Evolutionary conservation across 129 eudicot species (phyloP).

Genomic region (Solidago caesia): DNA sequence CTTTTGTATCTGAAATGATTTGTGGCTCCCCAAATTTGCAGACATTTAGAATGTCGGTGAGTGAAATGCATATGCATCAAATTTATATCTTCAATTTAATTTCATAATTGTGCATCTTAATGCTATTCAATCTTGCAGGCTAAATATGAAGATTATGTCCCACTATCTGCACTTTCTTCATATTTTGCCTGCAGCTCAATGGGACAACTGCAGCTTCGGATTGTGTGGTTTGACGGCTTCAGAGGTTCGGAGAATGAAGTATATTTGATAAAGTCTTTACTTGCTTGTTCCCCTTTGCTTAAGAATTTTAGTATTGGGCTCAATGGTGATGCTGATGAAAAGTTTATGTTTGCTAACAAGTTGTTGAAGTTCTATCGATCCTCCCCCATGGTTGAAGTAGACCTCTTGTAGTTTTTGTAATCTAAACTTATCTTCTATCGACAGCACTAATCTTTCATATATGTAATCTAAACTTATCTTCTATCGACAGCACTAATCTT

Average conservation of each 20-base stretch:
- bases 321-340: no score
- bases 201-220: not conserved
- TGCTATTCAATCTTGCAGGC: not conserved
- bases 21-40: conserved; percentile 5
- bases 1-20: not conserved
- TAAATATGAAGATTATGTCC: not conserved
- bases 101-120: not conserved
- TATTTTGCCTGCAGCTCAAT: not conserved
- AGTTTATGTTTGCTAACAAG: no score
- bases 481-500: no score
- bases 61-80: not conserved
- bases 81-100: not conserved
- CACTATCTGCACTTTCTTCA: not conserved
- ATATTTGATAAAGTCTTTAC: not conserved
- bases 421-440: no score
- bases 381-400: no score
- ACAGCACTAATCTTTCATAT: no score
- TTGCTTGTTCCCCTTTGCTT: not conserved
- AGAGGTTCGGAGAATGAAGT: not conserved
- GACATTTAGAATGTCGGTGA: not conserved
- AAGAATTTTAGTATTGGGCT: not conserved
- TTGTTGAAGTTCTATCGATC: no score
- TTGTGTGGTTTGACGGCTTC: not conserved
- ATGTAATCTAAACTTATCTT: no score
- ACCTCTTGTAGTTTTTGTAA: no score